These are phyloP conservation scores for Starmerella bacillaris DNA, from an alignment of 805 yeast species.

Conservation along the genomic window DNA sequence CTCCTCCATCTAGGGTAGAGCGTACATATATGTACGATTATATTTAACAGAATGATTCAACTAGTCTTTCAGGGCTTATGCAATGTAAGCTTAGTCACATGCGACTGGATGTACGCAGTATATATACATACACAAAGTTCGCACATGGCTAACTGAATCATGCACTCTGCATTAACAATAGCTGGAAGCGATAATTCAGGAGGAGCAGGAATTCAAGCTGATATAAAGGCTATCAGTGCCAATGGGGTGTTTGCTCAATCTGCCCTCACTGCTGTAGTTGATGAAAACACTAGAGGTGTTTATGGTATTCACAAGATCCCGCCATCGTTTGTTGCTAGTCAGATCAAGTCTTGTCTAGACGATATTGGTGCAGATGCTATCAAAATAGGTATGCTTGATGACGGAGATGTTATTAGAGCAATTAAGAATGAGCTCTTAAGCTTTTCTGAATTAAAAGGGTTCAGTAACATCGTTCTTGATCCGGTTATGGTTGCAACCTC, in stretches of 20 bases:
- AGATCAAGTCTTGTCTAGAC: conserved; percentile 36
- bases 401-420: conserved; percentile 34
- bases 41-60: no score
- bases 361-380: conserved; percentile 51
- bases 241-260: conserved; percentile 62
- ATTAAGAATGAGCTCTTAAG: conserved; percentile 21
- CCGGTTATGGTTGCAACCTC: conserved; percentile 77
- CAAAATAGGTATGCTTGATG: conserved; percentile 60
- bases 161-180: conserved; percentile 12
- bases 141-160: background rate
- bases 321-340: conserved; percentile 27
- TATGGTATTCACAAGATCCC: conserved; percentile 11
- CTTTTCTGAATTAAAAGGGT: conserved; percentile 3
- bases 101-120: no score
- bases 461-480: conserved; percentile 34
- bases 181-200: conserved; percentile 70
- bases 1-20: no score
- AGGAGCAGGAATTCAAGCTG: conserved; percentile 88
- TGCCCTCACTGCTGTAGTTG: conserved; percentile 61
- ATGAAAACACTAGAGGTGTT: conserved; percentile 42
- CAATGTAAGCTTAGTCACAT: no score
- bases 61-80: no score
- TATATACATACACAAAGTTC: no score
- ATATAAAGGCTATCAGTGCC: conserved; percentile 57
- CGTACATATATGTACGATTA: no score